phyloP scores from a whole-genome alignment of 176 grass and related monocot species.

The Oryza meyeriana region DNA sequence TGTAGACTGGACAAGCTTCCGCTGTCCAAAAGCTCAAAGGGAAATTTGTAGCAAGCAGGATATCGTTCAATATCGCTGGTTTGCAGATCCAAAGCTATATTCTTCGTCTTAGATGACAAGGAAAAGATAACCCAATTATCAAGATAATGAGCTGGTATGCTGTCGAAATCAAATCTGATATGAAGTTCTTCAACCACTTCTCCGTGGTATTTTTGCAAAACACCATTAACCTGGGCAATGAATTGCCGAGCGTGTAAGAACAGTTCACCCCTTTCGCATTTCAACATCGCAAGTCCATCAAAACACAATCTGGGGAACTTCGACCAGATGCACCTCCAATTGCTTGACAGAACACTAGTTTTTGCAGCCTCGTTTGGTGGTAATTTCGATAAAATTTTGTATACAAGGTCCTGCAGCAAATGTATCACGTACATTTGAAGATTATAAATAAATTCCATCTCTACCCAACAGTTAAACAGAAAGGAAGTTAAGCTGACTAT shows the following conservation, averaged over 20 bases:
- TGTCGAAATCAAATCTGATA: not conserved
- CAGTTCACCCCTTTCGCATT: not conserved
- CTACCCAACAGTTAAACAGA: not conserved
- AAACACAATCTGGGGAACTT: not conserved
- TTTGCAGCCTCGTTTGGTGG: not conserved
- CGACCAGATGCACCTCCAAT: not conserved
- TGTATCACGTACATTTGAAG: not conserved
- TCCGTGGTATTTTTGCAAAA: not conserved
- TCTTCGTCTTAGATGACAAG: not conserved
- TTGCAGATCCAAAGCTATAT: not conserved
- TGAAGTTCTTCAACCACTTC: not conserved
- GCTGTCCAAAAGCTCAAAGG: not conserved
- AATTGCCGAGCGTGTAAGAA: not conserved
- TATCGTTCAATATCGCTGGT: not conserved
- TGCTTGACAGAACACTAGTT: not conserved
- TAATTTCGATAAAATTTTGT: not conserved
- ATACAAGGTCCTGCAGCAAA: too few species aligned
- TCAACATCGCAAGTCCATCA: not conserved
- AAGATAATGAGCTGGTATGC: not conserved
- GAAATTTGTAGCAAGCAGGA: not conserved
- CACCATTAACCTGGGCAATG: not conserved
- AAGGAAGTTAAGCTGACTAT: not conserved
- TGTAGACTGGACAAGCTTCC: not conserved
- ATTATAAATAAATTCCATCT: not conserved
- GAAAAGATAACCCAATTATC: slow-evolving; percentile 12